These are phyloP conservation scores for Danielia reshetovae DNA, from an alignment of 805 yeast species.

Conservation along the genomic window DNA sequence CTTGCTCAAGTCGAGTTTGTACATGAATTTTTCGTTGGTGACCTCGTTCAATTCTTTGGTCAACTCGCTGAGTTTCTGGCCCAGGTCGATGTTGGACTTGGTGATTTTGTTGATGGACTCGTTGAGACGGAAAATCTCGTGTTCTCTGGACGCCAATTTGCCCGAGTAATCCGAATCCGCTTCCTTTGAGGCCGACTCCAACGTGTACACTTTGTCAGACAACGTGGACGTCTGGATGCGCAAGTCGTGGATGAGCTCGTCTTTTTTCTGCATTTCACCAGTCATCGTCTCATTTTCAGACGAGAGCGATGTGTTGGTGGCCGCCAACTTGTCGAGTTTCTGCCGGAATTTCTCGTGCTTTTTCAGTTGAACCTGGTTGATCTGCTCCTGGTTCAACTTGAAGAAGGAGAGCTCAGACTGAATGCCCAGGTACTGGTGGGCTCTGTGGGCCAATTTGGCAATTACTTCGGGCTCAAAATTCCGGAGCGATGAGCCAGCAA, in stretches of 20 bases:
- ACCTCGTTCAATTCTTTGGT: slow-evolving; percentile 34
- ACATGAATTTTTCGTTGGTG: slow-evolving; percentile 33
- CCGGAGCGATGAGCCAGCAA: slow-evolving; percentile 18
- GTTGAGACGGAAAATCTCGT: slow-evolving; percentile 24
- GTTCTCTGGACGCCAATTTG: slow-evolving; percentile 15
- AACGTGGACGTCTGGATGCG: slow-evolving; percentile 13
- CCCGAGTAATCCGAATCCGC: slow-evolving; percentile 4
- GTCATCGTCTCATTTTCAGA: slow-evolving; percentile 14
- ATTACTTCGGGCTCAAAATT: slow-evolving; percentile 14
- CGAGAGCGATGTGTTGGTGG: slow-evolving; percentile 20
- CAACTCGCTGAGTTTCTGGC: slow-evolving; percentile 30
- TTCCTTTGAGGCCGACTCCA: slow-evolving; percentile 14
- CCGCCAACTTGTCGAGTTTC: slow-evolving; percentile 17
- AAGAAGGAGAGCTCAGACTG: slow-evolving; percentile 28
- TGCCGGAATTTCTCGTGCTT: slow-evolving; percentile 18
- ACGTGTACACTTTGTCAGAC: slow-evolving; percentile 13
- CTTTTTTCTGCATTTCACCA: slow-evolving; percentile 8
- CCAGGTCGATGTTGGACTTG: slow-evolving; percentile 32
- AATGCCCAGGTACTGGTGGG: slow-evolving; percentile 26
- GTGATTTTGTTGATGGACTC: slow-evolving; percentile 28
- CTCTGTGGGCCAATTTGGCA: slow-evolving; percentile 20
- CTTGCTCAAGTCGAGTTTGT: slow-evolving; percentile 34
- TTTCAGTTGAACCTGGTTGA: slow-evolving; percentile 22
- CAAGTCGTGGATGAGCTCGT: slow-evolving; percentile 12
- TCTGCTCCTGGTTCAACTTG: slow-evolving; percentile 34